Evolutionary conservation across 1,284 basidiomycete species (phyloP).

Genomic region (Phlebopus sp.): DNA sequence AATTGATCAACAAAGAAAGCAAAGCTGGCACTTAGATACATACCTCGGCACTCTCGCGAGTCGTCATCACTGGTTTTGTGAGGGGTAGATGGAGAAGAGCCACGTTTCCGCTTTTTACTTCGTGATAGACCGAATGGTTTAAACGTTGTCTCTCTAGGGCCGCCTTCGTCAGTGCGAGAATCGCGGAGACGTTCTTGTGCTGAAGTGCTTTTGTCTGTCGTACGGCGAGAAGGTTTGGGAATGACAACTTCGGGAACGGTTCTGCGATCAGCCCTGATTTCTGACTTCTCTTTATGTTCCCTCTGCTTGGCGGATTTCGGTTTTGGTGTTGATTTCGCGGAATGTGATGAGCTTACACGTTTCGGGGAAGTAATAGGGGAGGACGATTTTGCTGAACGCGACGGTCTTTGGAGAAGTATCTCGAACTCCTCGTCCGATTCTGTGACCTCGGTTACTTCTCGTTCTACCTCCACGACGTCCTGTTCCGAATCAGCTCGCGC

Average conservation of each 20-base stretch:
- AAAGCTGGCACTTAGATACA: background rate
- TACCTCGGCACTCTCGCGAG: slow-evolving; percentile 18
- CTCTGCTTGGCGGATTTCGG: background rate
- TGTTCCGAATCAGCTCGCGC: slow-evolving; percentile 15
- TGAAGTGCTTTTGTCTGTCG: no score
- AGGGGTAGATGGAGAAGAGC: slow-evolving; percentile 13
- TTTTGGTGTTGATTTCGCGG: background rate
- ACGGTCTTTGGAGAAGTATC: slow-evolving; percentile 23
- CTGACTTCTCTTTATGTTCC: background rate
- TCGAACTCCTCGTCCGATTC: slow-evolving; percentile 34
- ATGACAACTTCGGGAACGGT: slow-evolving; percentile 5
- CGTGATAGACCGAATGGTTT: slow-evolving; percentile 11
- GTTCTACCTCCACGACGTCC: slow-evolving; percentile 13
- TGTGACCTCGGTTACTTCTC: slow-evolving; percentile 36
- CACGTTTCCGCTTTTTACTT: slow-evolving; percentile 24
- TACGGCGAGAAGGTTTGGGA: background rate
- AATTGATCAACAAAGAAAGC: slow-evolving; percentile 10
- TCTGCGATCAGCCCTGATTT: slow-evolving; percentile 6
- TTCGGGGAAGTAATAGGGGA: slow-evolving; percentile 4
- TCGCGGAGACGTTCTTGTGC: no score
- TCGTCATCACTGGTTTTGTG: background rate
- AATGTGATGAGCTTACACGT: slow-evolving; percentile 1
- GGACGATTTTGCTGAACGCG: slow-evolving; percentile 15
- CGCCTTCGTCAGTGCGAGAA: slow-evolving; percentile 1
- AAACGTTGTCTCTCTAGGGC: slow-evolving; percentile 8